Evolutionary conservation across 345 rosid genomes (phyloP), one percentile per base, ranked within the genome.

Genomic region (Bruguiera sexangula): DNA sequence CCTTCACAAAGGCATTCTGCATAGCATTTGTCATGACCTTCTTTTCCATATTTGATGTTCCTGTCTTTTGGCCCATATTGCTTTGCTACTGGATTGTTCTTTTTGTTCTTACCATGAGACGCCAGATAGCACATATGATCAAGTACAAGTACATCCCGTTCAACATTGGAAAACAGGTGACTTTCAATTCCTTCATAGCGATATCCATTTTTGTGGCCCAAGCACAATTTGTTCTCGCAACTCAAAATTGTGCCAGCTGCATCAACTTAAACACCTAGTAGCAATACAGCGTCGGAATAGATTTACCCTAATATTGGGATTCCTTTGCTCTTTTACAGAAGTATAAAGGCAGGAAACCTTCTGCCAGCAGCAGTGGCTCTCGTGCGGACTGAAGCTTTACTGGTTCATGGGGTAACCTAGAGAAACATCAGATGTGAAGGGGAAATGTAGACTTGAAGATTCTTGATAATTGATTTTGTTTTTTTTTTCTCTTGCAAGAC

Each of bases 11-110:
- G 75, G 93, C 96, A 7, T 86, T 90, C 80, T 74, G 77, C 80
- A 80, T 93, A 62, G 90, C 96, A 21, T 85, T 93, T 78, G 51
- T 85, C 50, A 85, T 93, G 93, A 89, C 97, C 29, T 89, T 93
- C 87, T 87, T 90, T 77, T 83, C 92, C 5, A 64, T 87, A 68
- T 86, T 93, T 62, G 98, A 89, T 53, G 88, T 93, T 34, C 97
- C 93, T 3, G 96, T 86, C 66, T 87, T 93, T 76, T 90, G 97
- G 98, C 96, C 97, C 8, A 87, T 89, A 79, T 70, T 93, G 32
- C 84, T 90, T 8, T 87, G 82, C 73, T 93, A 90, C 69, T 87
- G 93, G 98, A 73, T 90, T 48, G 86, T 88, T 78, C 84, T 93
- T 48, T 90, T 90, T 75, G 67, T 83, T 72, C 82, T 87, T 56